A percentile compares a stretch with the other conserved stretches of the same genome.
Evolutionary conservation across 2,329 filamentous ascomycete genomes (phyloP).

Genomic region (Scolecobasidium constrictum): DNA sequence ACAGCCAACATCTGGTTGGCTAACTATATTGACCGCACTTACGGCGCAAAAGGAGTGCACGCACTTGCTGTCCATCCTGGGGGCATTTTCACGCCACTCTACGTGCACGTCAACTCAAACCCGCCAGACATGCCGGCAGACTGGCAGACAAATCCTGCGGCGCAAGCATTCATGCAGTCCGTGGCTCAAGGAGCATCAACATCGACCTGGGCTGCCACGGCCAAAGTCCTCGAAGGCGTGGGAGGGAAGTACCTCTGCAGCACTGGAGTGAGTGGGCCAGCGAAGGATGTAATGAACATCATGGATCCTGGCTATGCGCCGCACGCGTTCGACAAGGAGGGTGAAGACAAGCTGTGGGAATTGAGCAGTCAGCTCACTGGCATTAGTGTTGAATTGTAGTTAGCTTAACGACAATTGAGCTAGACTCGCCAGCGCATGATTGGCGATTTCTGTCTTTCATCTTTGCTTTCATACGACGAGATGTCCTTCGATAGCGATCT

Average conservation of each 20-base stretch:
- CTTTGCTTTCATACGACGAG: too few species aligned
- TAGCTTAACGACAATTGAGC: too few species aligned
- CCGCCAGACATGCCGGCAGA: not conserved
- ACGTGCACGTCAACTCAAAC: not conserved
- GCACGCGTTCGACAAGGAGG: constrained; percentile 27
- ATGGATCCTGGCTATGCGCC: constrained; percentile 18
- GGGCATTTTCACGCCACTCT: constrained; percentile 22
- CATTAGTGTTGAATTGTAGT: too few species aligned
- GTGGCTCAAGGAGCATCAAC: constrained; percentile 39
- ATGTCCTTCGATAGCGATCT: too few species aligned
- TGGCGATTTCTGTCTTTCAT: too few species aligned
- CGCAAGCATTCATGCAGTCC: too few species aligned
- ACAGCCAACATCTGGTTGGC: constrained; percentile 41
- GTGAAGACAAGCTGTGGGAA: constrained; percentile 31
- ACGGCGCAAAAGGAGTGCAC: constrained; percentile 30
- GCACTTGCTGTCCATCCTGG: constrained; percentile 39
- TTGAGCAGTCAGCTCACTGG: too few species aligned
- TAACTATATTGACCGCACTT: constrained; percentile 40
- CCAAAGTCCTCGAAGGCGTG: constrained; percentile 31
- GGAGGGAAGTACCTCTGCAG: constrained; percentile 38
- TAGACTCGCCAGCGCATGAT: too few species aligned
- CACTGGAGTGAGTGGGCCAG: constrained; percentile 23
- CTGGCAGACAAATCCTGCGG: too few species aligned
- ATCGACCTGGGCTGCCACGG: constrained; percentile 32
- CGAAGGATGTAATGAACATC: constrained; percentile 16